These are phyloP conservation scores for Avena sativa DNA, from an alignment of 176 grass and related monocot genomes.

Conservation along the genomic window DNA sequence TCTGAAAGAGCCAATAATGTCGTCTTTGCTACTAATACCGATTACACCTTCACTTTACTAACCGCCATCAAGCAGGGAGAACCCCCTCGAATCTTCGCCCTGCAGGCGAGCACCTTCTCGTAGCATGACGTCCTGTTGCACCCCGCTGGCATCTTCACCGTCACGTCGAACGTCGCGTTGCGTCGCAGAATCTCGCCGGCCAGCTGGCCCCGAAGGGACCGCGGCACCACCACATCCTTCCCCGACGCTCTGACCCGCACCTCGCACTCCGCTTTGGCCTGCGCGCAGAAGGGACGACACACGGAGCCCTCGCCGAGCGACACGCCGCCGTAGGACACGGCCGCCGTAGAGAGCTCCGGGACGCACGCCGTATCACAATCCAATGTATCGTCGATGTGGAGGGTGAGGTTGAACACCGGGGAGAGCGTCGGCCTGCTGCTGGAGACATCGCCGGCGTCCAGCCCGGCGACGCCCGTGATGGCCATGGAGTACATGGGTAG, in stretches of 20 bases:
- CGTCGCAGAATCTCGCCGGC: conserved; percentile 8
- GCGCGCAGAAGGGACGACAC: not conserved
- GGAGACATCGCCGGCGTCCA: not conserved
- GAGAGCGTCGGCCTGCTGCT: not conserved
- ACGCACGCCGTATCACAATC: not conserved
- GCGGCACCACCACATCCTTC: conserved; percentile 13
- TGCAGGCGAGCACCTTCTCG: conserved; percentile 2
- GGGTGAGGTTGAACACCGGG: conserved; percentile 41
- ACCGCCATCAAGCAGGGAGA: not conserved
- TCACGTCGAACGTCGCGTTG: conserved; percentile 25
- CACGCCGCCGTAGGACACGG: too few species aligned
- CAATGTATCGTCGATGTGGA: not conserved
- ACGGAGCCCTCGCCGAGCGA: conserved; percentile 5
- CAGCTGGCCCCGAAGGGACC: conserved; percentile 15
- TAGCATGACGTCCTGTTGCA: not conserved
- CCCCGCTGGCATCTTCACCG: not conserved
- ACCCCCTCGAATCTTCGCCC: conserved; percentile 20
- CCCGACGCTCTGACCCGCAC: not conserved
- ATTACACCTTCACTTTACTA: too few species aligned
- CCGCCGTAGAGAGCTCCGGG: not conserved
- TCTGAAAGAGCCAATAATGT: too few species aligned
- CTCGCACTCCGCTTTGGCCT: not conserved
- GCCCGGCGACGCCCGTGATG: conserved; percentile 16
- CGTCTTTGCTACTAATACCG: too few species aligned
- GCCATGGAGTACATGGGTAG: not conserved